Base-by-base conservation (phyloP, 768 basidiomycete species). In the Boletus rufocinnamomeus region DNA sequence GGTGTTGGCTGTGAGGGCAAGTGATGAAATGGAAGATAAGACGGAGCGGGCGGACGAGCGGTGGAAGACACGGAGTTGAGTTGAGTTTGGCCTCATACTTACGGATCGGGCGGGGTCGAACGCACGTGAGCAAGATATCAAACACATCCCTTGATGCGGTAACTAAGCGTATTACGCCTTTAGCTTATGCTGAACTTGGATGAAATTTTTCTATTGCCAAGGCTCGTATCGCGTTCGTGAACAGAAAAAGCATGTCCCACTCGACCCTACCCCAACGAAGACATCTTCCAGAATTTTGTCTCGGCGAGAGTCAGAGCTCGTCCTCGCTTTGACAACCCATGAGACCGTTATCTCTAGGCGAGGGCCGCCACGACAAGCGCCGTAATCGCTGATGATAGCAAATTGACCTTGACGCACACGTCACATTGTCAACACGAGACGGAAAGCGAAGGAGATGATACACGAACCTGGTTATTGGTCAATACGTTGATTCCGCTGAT, bases 381-480 rank as follows among this genome's bases (percentile, higher is more conserved):
- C 1, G 79, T 77, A 7, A 71, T 47, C n/a, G 72, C 65, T 10
- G 78, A 77, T 4, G 80, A 81, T 1, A 82, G 30, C 6, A 80
- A 57, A 63, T 83, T 83, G 59, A 83, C 76, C 75, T 80, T 9
- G 19, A 5, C 6, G 13, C 46, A 46, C 27, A 49, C 13, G 30
- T 30, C n/a, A 21, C 9, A 32, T 19, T 4, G 37, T 68, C 57
- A 69, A 44, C 2, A 34, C 21, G 13, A 45, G 35, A 49, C 23
- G 8, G 27, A 43, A 34, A 23, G 1, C 11, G 1, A 38, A n/a
- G 11, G 49, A 27, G 9, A 43, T n/a, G 47, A 40, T 28, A 9
- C 28, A 62, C 76, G 65, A 68, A 88, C 92, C 76, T 93, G 89
- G 63, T 91, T 93, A 66, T 96, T 96, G n/a, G 84, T 85, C 57